Base-by-base conservation (phyloP, 305 asterid species). In the Plantago coronopus region DNA sequence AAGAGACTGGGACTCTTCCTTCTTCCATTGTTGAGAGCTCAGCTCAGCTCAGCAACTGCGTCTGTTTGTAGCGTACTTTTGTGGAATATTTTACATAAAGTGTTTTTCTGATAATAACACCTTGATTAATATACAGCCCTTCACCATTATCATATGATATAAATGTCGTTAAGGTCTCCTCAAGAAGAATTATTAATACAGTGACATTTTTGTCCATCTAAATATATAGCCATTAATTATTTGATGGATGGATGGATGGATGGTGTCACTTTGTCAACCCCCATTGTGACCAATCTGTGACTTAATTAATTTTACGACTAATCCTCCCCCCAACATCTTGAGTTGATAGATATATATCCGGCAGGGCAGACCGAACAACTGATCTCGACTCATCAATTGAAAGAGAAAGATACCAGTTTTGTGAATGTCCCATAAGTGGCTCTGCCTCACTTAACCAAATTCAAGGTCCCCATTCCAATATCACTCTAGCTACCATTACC, bases 11-110 rank as follows among this genome's bases (percentile, higher is more conserved):
- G 60, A 58, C 56, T 48, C 37, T 17, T 21, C n/a, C n/a, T n/a
- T n/a, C n/a, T n/a, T n/a, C n/a, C n/a, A n/a, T 60, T 63, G 31
- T 27, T 27, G 31, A 27, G 2, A 5, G 12, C 34, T 27, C 2
- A 34, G 12, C 31, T 73, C 49, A 62, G 48, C 70, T 79, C 72
- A 75, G 64, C 80, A 55, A 61, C 80, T 54, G 73, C 76, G 76
- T 66, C 70, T 59, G 69, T 63, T 66, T 65, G 62, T 63, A 68
- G 71, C 67, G 49, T 57, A 40, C 44, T 29, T 20, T 59, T 62
- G 27, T 59, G 51, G 17, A 47, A 48, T 64, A 65, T 59, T 59
- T 61, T 63, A 48, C 62, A 44, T 38, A 78, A 79, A 75, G 77
- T 69, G 79, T 29, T 47, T 61, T 69, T 65, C 10, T 2, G 77